Evolutionary conservation across 108 stramenopile species (phyloP), one percentile per base, ranked within the genome.

Genomic region (Pelagomonas calceolata): DNA sequence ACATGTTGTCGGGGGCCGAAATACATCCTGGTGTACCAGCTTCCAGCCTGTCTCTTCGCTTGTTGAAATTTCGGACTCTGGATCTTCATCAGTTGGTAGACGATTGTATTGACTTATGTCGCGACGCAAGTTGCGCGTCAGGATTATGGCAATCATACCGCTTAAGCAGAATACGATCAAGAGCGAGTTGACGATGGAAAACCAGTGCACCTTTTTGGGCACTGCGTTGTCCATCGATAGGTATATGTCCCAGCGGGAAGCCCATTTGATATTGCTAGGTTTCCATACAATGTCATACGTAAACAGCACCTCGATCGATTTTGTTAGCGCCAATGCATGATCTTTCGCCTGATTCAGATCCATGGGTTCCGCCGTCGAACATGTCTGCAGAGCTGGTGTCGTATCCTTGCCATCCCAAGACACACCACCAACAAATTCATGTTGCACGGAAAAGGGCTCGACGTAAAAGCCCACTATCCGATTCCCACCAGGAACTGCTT

Each of bases 21-120:
- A 97, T 36, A 97, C 92, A 81, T 97, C 96, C 30, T 91, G 93
- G 77, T 95, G 94, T n/a, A 95, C 91, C 63, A 94, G 74, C 76
- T 95, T 95, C 99, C 99, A 99, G 45, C 99, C 99, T 65, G 87
- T 88, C 84, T 98, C 98, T 77, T 98, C 98, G 14, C 75, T 81
- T 78, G 75, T 78, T 80, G 91, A 72, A 63, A 91, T 91, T 68
- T 93, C 93, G 60, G 14, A 30, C 29, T 34, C 81, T 44, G 0
- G 76, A 73, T 60, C 51, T 4, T 66, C 66, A 14, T 35, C 66
- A 16, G 31, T 32, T 1, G 70, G 70, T 0, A 71, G 37, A 7
- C 60, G 36, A 75, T 92, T 93, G 89, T 95, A 95, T 29, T 91
- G 80, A 39, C 72, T 72, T 31, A 91, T 85, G 83, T 95, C 94